Evolutionary conservation across 495 filamentous ascomycete species (phyloP), one percentile per base, ranked within the genome.

Genomic region (Neurospora sp.): DNA sequence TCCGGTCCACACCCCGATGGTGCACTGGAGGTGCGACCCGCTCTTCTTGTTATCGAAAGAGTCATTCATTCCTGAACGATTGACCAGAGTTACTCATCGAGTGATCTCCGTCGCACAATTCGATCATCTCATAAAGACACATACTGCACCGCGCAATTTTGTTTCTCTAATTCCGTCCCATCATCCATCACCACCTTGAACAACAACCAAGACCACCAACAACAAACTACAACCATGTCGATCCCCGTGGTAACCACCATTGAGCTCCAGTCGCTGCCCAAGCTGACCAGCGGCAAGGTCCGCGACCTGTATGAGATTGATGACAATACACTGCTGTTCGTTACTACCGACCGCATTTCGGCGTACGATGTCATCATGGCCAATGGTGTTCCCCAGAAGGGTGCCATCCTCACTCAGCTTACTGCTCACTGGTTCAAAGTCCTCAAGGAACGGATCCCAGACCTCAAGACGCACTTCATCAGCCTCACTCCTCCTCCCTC

Each of bases 281-380:
- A 83, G 76, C 76, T 84, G 70, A 79, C 83, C 12, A 77, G 77
- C 70, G 83, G 93, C 74, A 97, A 97, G 84, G 93, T 96, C 40
- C 89, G 94, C 75, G 92, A 96, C 69, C 77, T 98, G 27, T 98
- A 93, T 78, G 86, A 89, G 72, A 82, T 96, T 71, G 90, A 94
- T 80, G 84, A 90, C 31, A 83, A 89, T 71, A 92, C 91, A 2
- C 87, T 98, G 8, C 90, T 97, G 48, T 96, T 99, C 82, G 90
- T 96, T 48, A 90, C 96, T 20, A 72, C 74, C 27, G 95, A 99
- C 81, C 91, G 95, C 75, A 96, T 98, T 83, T 97, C 93, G 71
- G 95, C 95, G 70, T 97, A 92, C 85, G 95, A 98, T 87, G 92
- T 97, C 76, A 89, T 97, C 76, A 90, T 97, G 89, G 85, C 86